phyloP scores from a whole-genome alignment of 371 early-diverging fungal genomes.

The Mucor ambiguus region DNA sequence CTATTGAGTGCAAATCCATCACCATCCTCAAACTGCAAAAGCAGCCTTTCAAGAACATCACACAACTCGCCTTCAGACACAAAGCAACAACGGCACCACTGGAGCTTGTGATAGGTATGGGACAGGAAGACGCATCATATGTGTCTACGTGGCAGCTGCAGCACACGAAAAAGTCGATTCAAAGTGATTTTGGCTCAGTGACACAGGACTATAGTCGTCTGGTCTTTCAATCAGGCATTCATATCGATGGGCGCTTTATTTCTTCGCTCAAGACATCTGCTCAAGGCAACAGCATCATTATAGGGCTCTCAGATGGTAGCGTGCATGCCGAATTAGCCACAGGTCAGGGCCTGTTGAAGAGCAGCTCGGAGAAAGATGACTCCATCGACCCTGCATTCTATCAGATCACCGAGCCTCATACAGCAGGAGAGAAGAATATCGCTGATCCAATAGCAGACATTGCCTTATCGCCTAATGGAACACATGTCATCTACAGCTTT shows the following conservation, averaged over 20 bases:
- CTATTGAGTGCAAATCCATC: conserved; percentile 17
- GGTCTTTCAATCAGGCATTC: conserved; percentile 13
- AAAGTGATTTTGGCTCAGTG: conserved; percentile 14
- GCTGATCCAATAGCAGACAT: conserved; percentile 37
- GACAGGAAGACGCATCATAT: conserved; percentile 13
- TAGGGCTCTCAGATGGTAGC: conserved; percentile 51
- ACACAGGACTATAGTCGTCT: conserved; percentile 1
- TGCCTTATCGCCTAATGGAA: conserved; percentile 43
- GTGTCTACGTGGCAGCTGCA: conserved; percentile 27
- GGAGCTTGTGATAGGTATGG: conserved; percentile 20
- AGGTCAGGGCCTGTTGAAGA: not conserved
- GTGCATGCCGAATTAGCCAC: conserved; percentile 33
- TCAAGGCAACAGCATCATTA: conserved; percentile 18
- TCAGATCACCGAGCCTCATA: conserved; percentile 20
- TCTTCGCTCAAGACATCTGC: conserved; percentile 27
- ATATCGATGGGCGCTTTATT: conserved; percentile 31
- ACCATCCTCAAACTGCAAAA: conserved; percentile 7
- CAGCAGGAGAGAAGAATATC: not conserved
- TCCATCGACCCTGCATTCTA: conserved; percentile 27
- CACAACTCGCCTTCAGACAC: conserved; percentile 15
- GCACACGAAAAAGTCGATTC: conserved; percentile 11
- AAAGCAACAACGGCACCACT: not conserved
- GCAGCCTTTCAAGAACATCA: conserved; percentile 2
- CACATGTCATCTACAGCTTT: conserved; percentile 38
- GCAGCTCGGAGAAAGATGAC: not conserved